Percentiles rank a stretch among this genome's conserved stretches.
These are phyloP conservation scores for Leccinum fallax DNA, from an alignment of 1,284 basidiomycete species.

Conservation along the genomic window DNA sequence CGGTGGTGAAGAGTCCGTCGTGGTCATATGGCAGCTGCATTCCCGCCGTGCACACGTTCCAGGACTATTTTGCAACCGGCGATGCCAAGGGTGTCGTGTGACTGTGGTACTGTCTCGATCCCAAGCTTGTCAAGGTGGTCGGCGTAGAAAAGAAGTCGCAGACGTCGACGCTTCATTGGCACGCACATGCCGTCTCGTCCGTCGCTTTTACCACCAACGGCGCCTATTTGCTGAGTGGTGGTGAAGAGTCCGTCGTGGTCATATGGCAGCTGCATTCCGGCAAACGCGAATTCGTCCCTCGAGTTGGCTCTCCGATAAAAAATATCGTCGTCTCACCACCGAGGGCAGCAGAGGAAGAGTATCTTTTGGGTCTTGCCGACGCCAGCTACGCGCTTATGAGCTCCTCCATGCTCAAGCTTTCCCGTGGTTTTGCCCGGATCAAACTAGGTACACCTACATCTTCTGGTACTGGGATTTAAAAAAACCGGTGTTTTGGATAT, in stretches of 20 bases:
- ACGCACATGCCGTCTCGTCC: slow-evolving; percentile 92
- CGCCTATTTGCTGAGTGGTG: slow-evolving; percentile 91
- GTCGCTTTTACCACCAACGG: slow-evolving; percentile 90
- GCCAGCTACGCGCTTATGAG: slow-evolving; percentile 82
- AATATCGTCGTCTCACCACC: slow-evolving; percentile 63
- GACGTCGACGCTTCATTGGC: slow-evolving; percentile 94
- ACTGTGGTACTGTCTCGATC: slow-evolving; percentile 90
- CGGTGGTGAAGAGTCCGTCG: no score
- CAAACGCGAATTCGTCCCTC: slow-evolving; percentile 89
- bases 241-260: slow-evolving; percentile 94
- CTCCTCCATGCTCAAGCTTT: slow-evolving; percentile 70
- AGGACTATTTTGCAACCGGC: slow-evolving; percentile 95
- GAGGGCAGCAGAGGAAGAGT: slow-evolving; percentile 75
- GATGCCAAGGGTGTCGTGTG: slow-evolving; percentile 85
- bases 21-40: no score
- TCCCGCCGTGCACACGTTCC: slow-evolving; percentile 79
- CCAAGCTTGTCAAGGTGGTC: slow-evolving; percentile 51
- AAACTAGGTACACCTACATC: slow-evolving; percentile 63
- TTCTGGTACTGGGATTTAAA: neutral
- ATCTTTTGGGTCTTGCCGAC: slow-evolving; percentile 83
- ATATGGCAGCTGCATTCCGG: slow-evolving; percentile 92
- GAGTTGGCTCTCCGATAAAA: slow-evolving; percentile 86
- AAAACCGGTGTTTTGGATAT: no score
- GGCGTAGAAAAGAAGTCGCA: slow-evolving; percentile 75
- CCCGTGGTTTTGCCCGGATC: slow-evolving; percentile 77